These are phyloP conservation scores for Solanum hybrid DNA, from an alignment of 305 asterid genomes.

Conservation along the genomic window DNA sequence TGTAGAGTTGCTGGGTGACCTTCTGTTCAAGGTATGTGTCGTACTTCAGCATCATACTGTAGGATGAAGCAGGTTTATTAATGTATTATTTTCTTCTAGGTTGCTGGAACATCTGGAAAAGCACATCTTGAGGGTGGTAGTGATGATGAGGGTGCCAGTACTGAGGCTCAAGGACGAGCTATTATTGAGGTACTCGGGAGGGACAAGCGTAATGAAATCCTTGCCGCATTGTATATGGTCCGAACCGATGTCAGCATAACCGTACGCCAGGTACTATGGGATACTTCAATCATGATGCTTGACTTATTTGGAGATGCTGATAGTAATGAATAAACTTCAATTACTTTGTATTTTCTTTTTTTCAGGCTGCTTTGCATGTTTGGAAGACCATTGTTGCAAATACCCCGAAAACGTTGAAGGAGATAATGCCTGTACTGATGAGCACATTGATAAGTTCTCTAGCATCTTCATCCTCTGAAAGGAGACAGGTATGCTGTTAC, in stretches of 20 bases:
- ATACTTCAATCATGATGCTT: slow-evolving; percentile 11
- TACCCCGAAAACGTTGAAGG: slow-evolving; percentile 96
- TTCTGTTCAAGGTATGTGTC: slow-evolving; percentile 72
- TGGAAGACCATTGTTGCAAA: slow-evolving; percentile 99
- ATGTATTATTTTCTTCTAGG: slow-evolving; percentile 30
- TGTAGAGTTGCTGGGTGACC: slow-evolving; percentile 97
- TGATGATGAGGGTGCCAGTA: slow-evolving; percentile 99
- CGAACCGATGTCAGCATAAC: slow-evolving; percentile 92
- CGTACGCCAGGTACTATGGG: slow-evolving; percentile 80
- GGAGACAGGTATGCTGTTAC: slow-evolving; percentile 71
- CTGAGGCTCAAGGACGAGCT: slow-evolving; percentile 99
- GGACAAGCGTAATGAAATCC: slow-evolving; percentile 97
- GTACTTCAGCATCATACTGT: neutral
- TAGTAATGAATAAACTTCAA: slow-evolving; percentile 7
- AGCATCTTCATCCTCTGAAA: slow-evolving; percentile 92
- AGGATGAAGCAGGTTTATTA: slow-evolving; percentile 3
- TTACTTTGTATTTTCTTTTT: slow-evolving; percentile 10
- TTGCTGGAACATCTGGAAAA: slow-evolving; percentile 99
- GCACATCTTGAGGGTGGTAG: slow-evolving; percentile 99
- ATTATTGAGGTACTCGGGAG: slow-evolving; percentile 96
- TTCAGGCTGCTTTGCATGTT: slow-evolving; percentile 96
- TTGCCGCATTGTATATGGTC: slow-evolving; percentile 98
- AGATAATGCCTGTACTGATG: slow-evolving; percentile 98
- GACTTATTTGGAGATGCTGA: slow-evolving; percentile 14
- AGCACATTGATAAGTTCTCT: slow-evolving; percentile 85